phyloP scores from a whole-genome alignment of 2,329 filamentous ascomycete genomes.

The Trichoderma brevicompactum region DNA sequence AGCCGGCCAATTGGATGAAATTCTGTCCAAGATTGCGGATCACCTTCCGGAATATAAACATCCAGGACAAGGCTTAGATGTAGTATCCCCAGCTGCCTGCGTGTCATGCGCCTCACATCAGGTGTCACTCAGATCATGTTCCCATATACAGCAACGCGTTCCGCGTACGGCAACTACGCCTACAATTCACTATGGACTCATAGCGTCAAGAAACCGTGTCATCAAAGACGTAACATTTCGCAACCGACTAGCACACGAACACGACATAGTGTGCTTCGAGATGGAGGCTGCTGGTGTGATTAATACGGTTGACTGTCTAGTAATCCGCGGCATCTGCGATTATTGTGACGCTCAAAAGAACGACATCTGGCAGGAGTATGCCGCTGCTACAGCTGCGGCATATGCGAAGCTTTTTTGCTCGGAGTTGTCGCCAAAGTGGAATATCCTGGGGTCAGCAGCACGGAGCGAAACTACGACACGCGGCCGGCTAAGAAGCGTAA shows the following conservation, averaged over 20 bases:
- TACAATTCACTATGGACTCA: background rate
- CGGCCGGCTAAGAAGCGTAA: too few relatives aligned
- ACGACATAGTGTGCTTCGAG: slow-evolving; percentile 2
- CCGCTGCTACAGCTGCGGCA: slow-evolving; percentile 4
- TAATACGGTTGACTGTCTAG: background rate
- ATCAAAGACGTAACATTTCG: background rate
- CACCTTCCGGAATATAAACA: too few relatives aligned
- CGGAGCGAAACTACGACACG: too few relatives aligned
- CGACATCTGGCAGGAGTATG: slow-evolving; percentile 17
- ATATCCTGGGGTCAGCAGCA: too few relatives aligned
- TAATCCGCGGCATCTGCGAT: slow-evolving; percentile 20
- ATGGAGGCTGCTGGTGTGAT: slow-evolving; percentile 22
- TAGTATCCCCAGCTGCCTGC: too few relatives aligned
- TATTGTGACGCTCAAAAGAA: slow-evolving; percentile 18
- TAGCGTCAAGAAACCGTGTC: slow-evolving; percentile 8
- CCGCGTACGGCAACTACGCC: background rate
- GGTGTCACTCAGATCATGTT: too few relatives aligned
- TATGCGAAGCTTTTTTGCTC: slow-evolving; percentile 20
- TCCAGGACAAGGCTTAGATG: too few relatives aligned
- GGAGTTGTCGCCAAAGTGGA: too few relatives aligned
- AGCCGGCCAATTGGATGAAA: background rate
- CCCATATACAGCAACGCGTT: background rate
- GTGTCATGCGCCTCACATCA: too few relatives aligned
- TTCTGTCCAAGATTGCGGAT: too few relatives aligned
- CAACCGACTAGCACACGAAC: background rate